These are phyloP conservation scores for Chlorella sorokiniana DNA, from an alignment of 139 green algal species.

Conservation along the genomic window DNA sequence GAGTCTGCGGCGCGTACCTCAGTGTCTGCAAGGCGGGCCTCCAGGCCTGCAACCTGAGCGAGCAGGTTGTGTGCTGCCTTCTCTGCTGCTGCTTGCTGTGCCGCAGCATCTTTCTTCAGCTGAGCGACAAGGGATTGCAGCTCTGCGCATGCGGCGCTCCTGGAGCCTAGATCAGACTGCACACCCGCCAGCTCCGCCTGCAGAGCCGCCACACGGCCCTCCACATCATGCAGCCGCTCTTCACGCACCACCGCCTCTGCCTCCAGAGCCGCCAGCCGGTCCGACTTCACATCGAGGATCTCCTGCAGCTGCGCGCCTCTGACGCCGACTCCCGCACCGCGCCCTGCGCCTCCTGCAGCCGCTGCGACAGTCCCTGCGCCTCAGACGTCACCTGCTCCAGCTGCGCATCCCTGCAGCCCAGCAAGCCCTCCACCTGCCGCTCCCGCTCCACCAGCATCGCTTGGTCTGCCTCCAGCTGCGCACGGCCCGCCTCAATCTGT, in stretches of 20 bases:
- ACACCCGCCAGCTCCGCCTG: not conserved
- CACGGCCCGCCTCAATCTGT: not conserved
- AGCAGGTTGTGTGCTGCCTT: not conserved
- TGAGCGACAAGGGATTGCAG: not conserved
- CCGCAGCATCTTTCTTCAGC: not conserved
- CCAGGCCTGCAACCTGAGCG: not conserved
- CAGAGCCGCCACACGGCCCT: not conserved
- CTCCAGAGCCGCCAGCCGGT: not conserved
- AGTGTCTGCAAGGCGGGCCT: not conserved
- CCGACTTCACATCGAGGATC: not conserved
- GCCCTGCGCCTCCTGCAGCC: not conserved
- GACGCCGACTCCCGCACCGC: not conserved
- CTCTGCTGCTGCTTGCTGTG: not conserved
- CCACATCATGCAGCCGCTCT: not conserved
- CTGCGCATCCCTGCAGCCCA: not conserved
- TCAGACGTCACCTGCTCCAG: slow-evolving; percentile 8
- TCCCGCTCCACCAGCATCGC: not conserved
- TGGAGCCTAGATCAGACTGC: not conserved
- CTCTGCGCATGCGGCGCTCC: too few relatives aligned
- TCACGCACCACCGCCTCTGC: not conserved
- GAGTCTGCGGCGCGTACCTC: not conserved
- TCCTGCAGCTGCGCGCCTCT: slow-evolving; percentile 9
- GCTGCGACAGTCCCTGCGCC: not conserved
- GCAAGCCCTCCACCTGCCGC: not conserved
- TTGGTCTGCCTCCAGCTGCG: not conserved